Percentiles rank a stretch among this genome's conserved stretches.
These are phyloP conservation scores for Myxozyma sirexii DNA, from an alignment of 805 yeast genomes.

Conservation along the genomic window DNA sequence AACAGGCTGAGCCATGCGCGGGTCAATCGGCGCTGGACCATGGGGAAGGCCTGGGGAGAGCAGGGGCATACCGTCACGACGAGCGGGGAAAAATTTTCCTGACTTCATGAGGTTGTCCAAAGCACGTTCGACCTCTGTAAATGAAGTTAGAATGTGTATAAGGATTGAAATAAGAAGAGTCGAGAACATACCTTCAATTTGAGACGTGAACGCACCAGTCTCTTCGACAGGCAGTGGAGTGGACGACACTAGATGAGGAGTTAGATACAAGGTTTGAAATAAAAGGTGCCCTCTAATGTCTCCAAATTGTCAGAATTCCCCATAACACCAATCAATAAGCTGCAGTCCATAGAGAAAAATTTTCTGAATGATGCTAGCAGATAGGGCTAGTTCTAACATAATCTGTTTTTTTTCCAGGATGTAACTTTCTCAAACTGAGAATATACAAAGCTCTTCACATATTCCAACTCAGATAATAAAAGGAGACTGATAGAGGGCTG, in stretches of 20 bases:
- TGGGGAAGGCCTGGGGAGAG: conserved; percentile 21
- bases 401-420: no score
- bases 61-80: conserved; percentile 31
- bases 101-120: conserved; percentile 35
- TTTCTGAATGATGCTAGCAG: no score
- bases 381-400: no score
- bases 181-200: conserved; percentile 29
- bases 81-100: conserved; percentile 35
- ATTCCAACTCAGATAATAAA: no score
- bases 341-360: no score
- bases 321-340: no score
- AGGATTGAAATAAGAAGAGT: not conserved
- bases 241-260: conserved; percentile 5
- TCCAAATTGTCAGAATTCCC: no score
- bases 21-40: conserved; percentile 28
- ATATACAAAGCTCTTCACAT: no score
- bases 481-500: no score
- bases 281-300: no score
- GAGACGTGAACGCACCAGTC: conserved; percentile 34
- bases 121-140: conserved; percentile 35
- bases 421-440: no score
- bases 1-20: conserved; percentile 33
- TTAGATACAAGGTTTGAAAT: not conserved
- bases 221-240: conserved; percentile 31
- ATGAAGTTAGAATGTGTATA: not conserved